Conservation (phyloP, 768 basidiomycete species). For the Auriscalpium orientale region DNA sequence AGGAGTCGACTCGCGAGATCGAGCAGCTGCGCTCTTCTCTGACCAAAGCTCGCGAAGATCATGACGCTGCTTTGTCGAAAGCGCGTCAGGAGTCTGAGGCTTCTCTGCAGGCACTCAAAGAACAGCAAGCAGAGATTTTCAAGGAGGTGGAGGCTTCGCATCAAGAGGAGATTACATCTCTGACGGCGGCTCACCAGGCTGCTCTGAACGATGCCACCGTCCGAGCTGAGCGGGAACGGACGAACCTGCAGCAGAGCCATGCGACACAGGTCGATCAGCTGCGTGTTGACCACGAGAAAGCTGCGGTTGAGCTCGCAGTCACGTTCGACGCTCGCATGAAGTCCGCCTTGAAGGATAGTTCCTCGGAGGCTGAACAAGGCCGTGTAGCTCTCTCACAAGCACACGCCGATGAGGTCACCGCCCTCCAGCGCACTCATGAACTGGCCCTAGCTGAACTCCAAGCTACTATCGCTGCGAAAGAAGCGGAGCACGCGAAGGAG, state of each 20-base stretch:
- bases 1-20: conserved; percentile 44
- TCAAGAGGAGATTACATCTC: conserved; percentile 41
- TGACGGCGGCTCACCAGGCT: conserved; percentile 41
- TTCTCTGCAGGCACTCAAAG: conserved; percentile 37
- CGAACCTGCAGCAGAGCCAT: conserved; percentile 33
- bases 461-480: background rate
- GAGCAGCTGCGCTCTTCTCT: conserved; percentile 40
- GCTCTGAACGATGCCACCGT: conserved; percentile 24
- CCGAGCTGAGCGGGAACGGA: conserved; percentile 30
- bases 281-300: conserved; percentile 42
- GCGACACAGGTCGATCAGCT: conserved; percentile 26
- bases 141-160: conserved; percentile 50
- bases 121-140: conserved; percentile 49
- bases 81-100: conserved; percentile 42
- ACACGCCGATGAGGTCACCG: conserved; percentile 33
- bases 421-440: conserved; percentile 42
- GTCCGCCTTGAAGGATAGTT: conserved; percentile 8
- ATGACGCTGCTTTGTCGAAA: conserved; percentile 27
- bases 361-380: conserved; percentile 24
- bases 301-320: conserved; percentile 20
- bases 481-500: conserved; percentile 3
- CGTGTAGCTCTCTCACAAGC: conserved; percentile 23
- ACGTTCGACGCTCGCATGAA: conserved; percentile 3
- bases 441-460: conserved; percentile 25
- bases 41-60: conserved; percentile 38